Percentiles rank a stretch among this genome's conserved stretches.
phyloP scores from a whole-genome alignment of 306 rosid species.

The Acacia crassicarpa region DNA sequence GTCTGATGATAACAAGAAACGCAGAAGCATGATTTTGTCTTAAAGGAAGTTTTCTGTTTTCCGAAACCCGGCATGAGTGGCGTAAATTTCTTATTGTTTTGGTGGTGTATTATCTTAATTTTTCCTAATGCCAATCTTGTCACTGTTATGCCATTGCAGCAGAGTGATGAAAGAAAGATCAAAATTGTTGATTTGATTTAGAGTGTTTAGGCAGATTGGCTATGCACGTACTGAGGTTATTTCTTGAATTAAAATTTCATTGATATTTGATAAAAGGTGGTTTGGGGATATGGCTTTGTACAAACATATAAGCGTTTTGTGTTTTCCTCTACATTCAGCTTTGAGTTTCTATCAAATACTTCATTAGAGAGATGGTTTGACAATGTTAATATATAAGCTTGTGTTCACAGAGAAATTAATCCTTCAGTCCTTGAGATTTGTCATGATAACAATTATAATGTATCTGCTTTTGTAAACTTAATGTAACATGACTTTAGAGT shows the following conservation, averaged over 20 bases:
- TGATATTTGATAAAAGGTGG: not conserved
- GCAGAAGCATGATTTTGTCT: constrained; percentile 44
- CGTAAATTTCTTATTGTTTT: not conserved
- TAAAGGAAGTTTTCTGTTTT: constrained; percentile 46
- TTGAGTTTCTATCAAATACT: constrained; percentile 21
- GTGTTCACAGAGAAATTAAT: not conserved
- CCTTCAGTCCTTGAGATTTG: not conserved
- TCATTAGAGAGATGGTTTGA: not conserved
- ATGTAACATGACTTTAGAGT: not conserved
- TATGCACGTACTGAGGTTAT: constrained; percentile 41
- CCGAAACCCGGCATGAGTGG: not conserved
- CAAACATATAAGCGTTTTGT: constrained; percentile 24
- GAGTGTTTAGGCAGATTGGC: constrained; percentile 27
- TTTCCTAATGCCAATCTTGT: constrained; percentile 2
- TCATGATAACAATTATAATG: not conserved
- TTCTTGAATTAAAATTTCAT: constrained; percentile 37
- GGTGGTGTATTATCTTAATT: not conserved
- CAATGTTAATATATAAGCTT: not conserved
- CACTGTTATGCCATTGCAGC: constrained; percentile 36
- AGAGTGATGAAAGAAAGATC: constrained; percentile 49
- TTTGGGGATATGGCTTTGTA: constrained; percentile 31
- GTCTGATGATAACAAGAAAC: constrained; percentile 48
- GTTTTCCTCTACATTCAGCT: constrained; percentile 30
- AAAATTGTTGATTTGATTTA: constrained; percentile 29
- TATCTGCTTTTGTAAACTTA: not conserved